Conservation (phyloP, 306 rosid species). For the Lagenaria siceraria region DNA sequence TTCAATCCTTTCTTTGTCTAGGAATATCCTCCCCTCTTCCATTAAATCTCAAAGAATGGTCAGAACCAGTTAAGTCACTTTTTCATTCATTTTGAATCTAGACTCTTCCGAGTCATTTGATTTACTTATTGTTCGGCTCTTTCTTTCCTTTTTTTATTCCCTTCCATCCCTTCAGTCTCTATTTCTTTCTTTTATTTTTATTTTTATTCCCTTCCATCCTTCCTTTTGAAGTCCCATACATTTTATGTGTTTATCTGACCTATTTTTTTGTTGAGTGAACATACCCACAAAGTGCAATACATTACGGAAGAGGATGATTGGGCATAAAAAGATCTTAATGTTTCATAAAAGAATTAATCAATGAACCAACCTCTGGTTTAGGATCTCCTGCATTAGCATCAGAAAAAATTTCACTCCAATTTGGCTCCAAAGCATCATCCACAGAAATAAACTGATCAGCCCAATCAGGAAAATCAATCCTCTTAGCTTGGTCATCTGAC, state of each 20-base stretch:
- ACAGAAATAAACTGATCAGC: conserved; percentile 53
- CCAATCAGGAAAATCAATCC: conserved; percentile 61
- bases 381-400: conserved; percentile 38
- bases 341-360: background rate
- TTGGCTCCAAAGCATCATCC: conserved; percentile 38
- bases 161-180: background rate
- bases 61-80: background rate
- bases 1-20: background rate
- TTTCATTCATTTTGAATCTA: conserved; percentile 1
- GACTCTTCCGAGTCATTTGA: background rate
- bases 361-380: conserved; percentile 42
- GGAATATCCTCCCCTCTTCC: background rate
- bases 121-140: background rate
- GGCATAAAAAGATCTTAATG: background rate
- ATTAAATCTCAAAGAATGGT: background rate
- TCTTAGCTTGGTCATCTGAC: conserved; percentile 33
- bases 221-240: background rate
- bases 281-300: background rate
- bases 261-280: background rate
- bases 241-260: background rate
- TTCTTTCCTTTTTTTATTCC: background rate
- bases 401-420: conserved; percentile 58
- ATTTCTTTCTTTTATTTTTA: background rate
- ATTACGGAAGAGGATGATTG: background rate
- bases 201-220: background rate